Conservation (phyloP, 768 basidiomycete genomes). For the Kwoniella europaea region DNA sequence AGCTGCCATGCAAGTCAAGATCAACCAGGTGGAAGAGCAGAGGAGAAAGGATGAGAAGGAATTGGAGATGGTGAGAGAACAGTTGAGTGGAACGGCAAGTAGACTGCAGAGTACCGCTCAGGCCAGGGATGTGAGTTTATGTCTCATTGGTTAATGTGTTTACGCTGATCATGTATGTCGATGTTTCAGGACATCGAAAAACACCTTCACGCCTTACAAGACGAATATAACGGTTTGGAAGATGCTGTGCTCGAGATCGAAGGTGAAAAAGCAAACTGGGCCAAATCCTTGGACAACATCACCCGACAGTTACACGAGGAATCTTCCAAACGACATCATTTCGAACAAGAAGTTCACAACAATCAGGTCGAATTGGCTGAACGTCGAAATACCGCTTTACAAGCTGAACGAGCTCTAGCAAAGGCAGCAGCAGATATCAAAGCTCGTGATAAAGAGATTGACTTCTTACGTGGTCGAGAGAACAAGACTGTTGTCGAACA, state of each 20-base stretch:
- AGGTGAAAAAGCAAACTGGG: slow-evolving; percentile 75
- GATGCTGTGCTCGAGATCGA: slow-evolving; percentile 83
- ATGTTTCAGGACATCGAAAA: slow-evolving; percentile 71
- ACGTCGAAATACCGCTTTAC: slow-evolving; percentile 69
- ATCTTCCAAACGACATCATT: slow-evolving; percentile 70
- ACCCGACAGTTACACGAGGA: slow-evolving; percentile 78
- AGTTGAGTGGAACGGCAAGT: slow-evolving; percentile 31
- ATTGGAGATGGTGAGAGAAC: slow-evolving; percentile 32
- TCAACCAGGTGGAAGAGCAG: slow-evolving; percentile 21
- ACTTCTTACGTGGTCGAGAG: slow-evolving; percentile 75
- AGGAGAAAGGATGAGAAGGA: slow-evolving; percentile 39
- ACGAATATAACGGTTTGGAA: slow-evolving; percentile 82
- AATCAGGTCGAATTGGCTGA: slow-evolving; percentile 68
- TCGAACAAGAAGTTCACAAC: slow-evolving; percentile 69
- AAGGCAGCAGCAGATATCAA: slow-evolving; percentile 80
- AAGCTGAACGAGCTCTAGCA: slow-evolving; percentile 78
- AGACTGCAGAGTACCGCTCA: slow-evolving; percentile 29
- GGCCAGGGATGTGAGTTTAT: slow-evolving; percentile 71
- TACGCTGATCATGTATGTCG: slow-evolving; percentile 7
- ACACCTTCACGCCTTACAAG: slow-evolving; percentile 72
- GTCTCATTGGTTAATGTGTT: not conserved
- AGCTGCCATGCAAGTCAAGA: slow-evolving; percentile 44
- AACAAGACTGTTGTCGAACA: slow-evolving; percentile 99
- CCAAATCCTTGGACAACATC: slow-evolving; percentile 72
- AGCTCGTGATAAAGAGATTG: slow-evolving; percentile 81